Evolutionary conservation across 306 rosid species (phyloP).

Genomic region (Glycine soja): DNA sequence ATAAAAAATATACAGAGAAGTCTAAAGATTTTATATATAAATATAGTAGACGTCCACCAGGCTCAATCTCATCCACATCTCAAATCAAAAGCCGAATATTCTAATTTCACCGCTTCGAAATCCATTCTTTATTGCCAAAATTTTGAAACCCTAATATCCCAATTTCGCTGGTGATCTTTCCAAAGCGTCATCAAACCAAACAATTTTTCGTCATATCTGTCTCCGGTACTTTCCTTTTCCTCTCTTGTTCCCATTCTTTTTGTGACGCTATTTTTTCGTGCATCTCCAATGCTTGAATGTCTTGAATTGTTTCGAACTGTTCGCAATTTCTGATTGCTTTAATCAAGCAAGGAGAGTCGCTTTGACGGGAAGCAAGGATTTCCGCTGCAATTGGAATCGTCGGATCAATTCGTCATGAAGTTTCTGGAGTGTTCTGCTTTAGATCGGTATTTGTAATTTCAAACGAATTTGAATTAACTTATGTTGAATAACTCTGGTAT

Average conservation of each 20-base stretch:
- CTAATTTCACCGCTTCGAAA: conserved; percentile 52
- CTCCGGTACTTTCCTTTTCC: conserved; percentile 38
- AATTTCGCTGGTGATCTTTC: not conserved
- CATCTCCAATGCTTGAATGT: not conserved
- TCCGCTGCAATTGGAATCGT: conserved; percentile 13
- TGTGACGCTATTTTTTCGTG: not conserved
- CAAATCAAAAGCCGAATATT: conserved; percentile 49
- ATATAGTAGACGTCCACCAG: conserved; percentile 10
- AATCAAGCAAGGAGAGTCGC: conserved; percentile 35
- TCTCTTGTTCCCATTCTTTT: not conserved
- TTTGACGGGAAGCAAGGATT: conserved; percentile 17
- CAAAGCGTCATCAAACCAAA: conserved; percentile 1
- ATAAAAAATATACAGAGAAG: no score
- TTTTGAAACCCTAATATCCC: conserved; percentile 42
- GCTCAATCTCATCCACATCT: conserved; percentile 14
- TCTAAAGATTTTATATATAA: no score
- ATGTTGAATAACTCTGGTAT: not conserved
- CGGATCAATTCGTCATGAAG: conserved; percentile 64
- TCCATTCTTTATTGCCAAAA: conserved; percentile 32
- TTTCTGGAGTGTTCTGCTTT: conserved; percentile 82
- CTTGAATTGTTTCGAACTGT: not conserved
- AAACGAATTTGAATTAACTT: conserved; percentile 22
- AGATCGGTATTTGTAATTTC: conserved; percentile 68
- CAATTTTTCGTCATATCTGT: not conserved
- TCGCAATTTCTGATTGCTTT: not conserved